Evolutionary conservation across 2,329 filamentous ascomycete species (phyloP), one percentile per base, ranked within the genome.

Genomic region (Exophiala viscosa): DNA sequence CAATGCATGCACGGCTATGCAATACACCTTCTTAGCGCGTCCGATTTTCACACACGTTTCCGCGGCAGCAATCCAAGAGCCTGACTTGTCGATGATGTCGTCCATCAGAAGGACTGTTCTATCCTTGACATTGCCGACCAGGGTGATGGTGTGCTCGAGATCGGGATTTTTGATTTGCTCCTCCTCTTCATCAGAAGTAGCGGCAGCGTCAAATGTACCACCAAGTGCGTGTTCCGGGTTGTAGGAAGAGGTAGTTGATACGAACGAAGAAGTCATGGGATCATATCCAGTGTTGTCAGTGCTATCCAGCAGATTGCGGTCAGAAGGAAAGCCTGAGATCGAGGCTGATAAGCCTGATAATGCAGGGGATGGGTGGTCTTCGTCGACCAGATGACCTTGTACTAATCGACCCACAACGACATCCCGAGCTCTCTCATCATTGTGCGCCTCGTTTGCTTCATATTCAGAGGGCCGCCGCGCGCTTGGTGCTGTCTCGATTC

Each of bases 61-160:
- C 10, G 93, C 93, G 5, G 93, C 93, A 5, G 92, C 92, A 62
- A 99, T 95, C 93, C 93, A 99, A 5, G 90, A 96, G 11, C 87
- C 89, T 8, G 90, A 85, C 74, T 96, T 96, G 74, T 99, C 93
- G 66, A 99, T 96, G 88, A 99, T 97, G 69, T 99, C 93, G 69
- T 99, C 93, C 45, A 99, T 88, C 56, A 99, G 90, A 67, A 99
- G 87, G 48, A 97, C 93, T 0, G 89, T 86, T 53, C 89, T 84
- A 67, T 89, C 84, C 66, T 85, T 87, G 55, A 99, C 93, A 64
- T 97, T 89, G 55, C 93, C 93, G 11, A 99, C 93, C n/a, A 99
- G 78, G 0, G 93, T 99, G 64, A 99, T 95, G 76, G 92, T 96
- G 66, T 91, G 90, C 73, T 99, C 93, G 17, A 92, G 78, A 55